A percentile compares a stretch with the other conserved stretches of the same genome.
phyloP scores from a whole-genome alignment of 352 stramenopile species.

The Phytopythium boreale region DNA sequence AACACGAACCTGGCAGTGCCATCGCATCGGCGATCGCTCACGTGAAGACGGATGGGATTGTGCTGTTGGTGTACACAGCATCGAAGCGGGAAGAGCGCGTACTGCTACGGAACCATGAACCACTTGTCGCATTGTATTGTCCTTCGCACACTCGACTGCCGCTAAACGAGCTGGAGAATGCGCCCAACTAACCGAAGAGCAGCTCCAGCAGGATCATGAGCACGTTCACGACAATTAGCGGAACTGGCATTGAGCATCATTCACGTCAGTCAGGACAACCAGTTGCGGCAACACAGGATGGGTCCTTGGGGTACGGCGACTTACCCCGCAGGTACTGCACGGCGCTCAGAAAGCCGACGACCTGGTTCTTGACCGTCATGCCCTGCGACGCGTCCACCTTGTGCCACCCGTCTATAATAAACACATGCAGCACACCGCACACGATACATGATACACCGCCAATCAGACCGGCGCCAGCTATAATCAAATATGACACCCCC shows the following conservation, averaged over 20 bases:
- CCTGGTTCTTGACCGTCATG: slow-evolving; percentile 86
- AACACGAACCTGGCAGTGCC: no score
- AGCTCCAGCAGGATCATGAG: slow-evolving; percentile 82
- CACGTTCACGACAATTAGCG: slow-evolving; percentile 77
- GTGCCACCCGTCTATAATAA: slow-evolving; percentile 74
- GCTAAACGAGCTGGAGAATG: not conserved
- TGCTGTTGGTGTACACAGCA: no score
- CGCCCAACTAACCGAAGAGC: slow-evolving; percentile 48
- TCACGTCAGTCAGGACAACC: not conserved
- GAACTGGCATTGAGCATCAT: slow-evolving; percentile 30
- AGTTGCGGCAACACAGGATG: not conserved
- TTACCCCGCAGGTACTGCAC: slow-evolving; percentile 85
- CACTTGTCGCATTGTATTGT: not conserved
- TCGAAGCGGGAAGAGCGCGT: no score
- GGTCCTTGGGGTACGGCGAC: slow-evolving; percentile 1
- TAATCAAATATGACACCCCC: not conserved
- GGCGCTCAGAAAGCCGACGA: slow-evolving; percentile 79
- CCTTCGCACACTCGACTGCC: not conserved
- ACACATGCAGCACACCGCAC: not conserved
- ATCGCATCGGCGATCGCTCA: no score
- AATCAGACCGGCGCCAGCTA: not conserved
- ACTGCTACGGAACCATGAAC: not conserved
- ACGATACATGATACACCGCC: not conserved
- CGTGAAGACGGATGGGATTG: no score
- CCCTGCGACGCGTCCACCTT: slow-evolving; percentile 76